These are phyloP conservation scores for Tetratostichococcus sp. DNA, from an alignment of 139 green algal species.

Conservation along the genomic window DNA sequence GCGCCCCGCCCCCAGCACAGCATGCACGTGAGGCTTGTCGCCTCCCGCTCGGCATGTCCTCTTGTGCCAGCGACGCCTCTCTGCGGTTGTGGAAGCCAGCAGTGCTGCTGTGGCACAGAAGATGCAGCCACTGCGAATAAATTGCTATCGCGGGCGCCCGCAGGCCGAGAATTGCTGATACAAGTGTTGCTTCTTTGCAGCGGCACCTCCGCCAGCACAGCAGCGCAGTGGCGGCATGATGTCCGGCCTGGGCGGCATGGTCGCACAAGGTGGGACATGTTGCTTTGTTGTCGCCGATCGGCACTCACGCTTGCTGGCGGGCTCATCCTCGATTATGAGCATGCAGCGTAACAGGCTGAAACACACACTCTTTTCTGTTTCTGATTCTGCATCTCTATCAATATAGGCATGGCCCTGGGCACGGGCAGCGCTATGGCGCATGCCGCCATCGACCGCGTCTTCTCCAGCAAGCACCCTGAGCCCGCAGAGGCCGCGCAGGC, in stretches of 20 bases:
- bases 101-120: too few relatives aligned
- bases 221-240: constrained; percentile 65
- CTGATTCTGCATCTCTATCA: too few relatives aligned
- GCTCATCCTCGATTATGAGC: too few relatives aligned
- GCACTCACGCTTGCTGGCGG: too few relatives aligned
- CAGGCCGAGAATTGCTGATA: too few relatives aligned
- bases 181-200: constrained; percentile 2
- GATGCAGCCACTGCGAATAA: too few relatives aligned
- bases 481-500: constrained; percentile 32
- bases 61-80: background rate
- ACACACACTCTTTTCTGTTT: too few relatives aligned
- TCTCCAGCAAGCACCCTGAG: constrained; percentile 47
- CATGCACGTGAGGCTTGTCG: background rate
- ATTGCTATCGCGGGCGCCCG: too few relatives aligned
- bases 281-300: too few relatives aligned
- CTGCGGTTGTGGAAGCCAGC: too few relatives aligned
- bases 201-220: constrained; percentile 31
- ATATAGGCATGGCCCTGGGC: constrained; percentile 72
- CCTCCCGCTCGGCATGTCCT: background rate
- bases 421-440: constrained; percentile 80
- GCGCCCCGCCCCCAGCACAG: too few relatives aligned
- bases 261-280: constrained; percentile 54
- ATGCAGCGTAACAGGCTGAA: too few relatives aligned
- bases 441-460: constrained; percentile 76
- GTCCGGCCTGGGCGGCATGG: constrained; percentile 70